Percentiles rank a stretch among this genome's conserved stretches.
phyloP scores from a whole-genome alignment of 2,329 filamentous ascomycete genomes.

The Arthrobotrys musiformis region DNA sequence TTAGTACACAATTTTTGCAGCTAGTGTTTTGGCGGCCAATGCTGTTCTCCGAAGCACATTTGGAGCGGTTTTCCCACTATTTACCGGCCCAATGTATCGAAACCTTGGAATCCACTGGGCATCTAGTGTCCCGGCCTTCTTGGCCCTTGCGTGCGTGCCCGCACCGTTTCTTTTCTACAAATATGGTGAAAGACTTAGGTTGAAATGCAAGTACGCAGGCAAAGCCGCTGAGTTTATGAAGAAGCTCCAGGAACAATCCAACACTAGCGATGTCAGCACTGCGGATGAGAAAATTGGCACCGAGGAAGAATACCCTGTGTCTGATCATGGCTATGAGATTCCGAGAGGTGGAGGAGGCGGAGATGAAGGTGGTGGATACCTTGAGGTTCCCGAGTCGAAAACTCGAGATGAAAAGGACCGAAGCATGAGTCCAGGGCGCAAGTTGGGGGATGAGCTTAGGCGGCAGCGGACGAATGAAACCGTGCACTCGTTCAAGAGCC shows the following conservation, averaged over 20 bases:
- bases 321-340: background rate
- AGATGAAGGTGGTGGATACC: background rate
- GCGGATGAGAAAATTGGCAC: background rate
- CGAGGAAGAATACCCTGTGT: background rate
- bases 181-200: slow-evolving; percentile 73
- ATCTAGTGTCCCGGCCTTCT: slow-evolving; percentile 73
- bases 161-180: slow-evolving; percentile 80
- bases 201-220: slow-evolving; percentile 75
- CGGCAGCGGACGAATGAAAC: slow-evolving; percentile 22
- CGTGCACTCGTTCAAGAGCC: background rate
- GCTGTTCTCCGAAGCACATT: slow-evolving; percentile 63
- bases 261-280: background rate
- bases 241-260: slow-evolving; percentile 61
- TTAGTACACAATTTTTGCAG: slow-evolving; percentile 69
- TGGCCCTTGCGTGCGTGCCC: slow-evolving; percentile 73
- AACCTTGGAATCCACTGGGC: slow-evolving; percentile 79
- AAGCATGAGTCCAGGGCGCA: background rate
- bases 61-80: slow-evolving; percentile 38
- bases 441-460: background rate
- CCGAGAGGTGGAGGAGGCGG: background rate
- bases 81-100: slow-evolving; percentile 61
- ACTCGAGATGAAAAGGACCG: background rate
- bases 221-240: slow-evolving; percentile 73
- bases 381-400: background rate
- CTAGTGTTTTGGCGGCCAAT: slow-evolving; percentile 78